A percentile compares a stretch with the other conserved stretches of the same genome.
Evolutionary conservation across 257 asterid species (phyloP).

Genomic region (Leptodermis oblonga): DNA sequence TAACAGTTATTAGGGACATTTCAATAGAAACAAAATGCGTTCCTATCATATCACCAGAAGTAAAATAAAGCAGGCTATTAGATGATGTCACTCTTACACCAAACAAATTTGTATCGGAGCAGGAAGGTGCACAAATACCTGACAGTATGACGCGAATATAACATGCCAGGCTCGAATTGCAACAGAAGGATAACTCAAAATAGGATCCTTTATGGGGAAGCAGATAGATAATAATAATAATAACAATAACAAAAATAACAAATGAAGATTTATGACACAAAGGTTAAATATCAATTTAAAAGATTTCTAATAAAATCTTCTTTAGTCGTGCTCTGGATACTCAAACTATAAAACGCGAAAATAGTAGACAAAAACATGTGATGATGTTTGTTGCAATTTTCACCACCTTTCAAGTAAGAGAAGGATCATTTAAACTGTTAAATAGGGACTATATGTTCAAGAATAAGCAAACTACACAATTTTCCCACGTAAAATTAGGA

Average conservation of each 20-base stretch:
- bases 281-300: neutral
- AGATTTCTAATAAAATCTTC: neutral
- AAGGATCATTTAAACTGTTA: neutral
- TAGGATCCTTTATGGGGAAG: neutral
- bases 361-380: neutral
- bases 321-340: too few species aligned
- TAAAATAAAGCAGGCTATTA: neutral
- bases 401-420: neutral
- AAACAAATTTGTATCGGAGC: neutral
- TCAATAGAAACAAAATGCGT: neutral
- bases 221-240: too few species aligned
- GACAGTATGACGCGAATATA: neutral
- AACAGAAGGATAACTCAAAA: neutral
- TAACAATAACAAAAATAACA: neutral
- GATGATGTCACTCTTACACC: neutral
- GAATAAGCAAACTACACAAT: neutral
- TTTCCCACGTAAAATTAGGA: neutral
- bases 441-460: neutral
- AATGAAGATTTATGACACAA: neutral
- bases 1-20: neutral
- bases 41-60: neutral
- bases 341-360: neutral
- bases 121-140: neutral
- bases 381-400: neutral
- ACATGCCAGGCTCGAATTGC: neutral